Percentiles rank a stretch among this genome's conserved stretches.
phyloP scores from a whole-genome alignment of 1,284 basidiomycete species.

The Salmacisia buchloeana region DNA sequence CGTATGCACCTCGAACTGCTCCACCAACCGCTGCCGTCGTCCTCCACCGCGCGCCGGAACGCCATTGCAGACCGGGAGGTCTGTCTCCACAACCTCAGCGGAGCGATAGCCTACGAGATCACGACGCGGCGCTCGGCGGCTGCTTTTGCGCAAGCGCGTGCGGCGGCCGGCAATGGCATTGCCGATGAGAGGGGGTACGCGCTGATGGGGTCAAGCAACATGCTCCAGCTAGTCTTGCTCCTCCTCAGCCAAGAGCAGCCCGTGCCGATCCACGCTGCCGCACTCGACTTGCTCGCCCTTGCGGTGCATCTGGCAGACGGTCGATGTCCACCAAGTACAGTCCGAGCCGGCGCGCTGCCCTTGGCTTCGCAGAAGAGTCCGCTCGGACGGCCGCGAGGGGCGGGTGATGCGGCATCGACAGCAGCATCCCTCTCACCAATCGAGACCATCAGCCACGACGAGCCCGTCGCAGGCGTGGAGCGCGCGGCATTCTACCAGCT shows the following conservation, averaged over 20 bases:
- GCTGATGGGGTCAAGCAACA: not conserved
- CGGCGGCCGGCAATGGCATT: not conserved
- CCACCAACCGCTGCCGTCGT: not conserved
- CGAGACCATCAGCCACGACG: not conserved
- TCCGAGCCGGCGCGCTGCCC: not conserved
- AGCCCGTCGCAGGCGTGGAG: slow-evolving; percentile 12
- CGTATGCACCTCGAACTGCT: slow-evolving; percentile 4
- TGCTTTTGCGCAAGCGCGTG: not conserved
- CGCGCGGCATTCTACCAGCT: slow-evolving; percentile 10
- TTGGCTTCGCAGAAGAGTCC: not conserved
- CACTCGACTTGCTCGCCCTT: slow-evolving; percentile 7
- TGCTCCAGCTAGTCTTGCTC: slow-evolving; percentile 14
- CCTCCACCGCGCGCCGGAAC: not conserved
- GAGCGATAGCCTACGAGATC: not conserved
- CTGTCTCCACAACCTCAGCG: not conserved
- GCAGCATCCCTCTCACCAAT: not conserved
- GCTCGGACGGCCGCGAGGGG: not conserved
- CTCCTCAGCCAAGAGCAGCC: slow-evolving; percentile 3
- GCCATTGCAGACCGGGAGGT: not conserved
- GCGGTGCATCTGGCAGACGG: not conserved
- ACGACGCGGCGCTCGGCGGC: not conserved
- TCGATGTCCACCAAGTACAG: slow-evolving; percentile 1
- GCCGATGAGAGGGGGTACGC: not conserved
- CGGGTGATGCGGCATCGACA: not conserved
- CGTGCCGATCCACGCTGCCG: slow-evolving; percentile 4